Percentiles rank a stretch among this genome's conserved stretches.
Conservation (phyloP, 176 grass and related monocot species). For the Musa beccarii region DNA sequence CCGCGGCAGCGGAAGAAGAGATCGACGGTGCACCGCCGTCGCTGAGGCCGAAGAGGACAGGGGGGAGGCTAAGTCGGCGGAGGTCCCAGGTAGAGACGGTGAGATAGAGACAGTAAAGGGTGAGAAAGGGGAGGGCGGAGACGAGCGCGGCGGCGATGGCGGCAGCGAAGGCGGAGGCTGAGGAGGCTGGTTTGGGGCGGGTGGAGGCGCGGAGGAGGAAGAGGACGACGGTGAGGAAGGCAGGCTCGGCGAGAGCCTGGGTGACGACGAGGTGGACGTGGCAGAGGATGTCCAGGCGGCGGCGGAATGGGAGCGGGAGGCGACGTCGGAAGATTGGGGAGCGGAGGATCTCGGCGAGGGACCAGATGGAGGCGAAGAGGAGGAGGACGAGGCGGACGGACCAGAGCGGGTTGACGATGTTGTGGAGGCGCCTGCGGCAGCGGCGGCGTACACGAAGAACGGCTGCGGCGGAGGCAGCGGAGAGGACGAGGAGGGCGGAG, state of each 20-base stretch:
- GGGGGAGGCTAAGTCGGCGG: conserved; percentile 10
- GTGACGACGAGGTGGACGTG: conserved; percentile 18
- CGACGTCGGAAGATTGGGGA: conserved; percentile 14
- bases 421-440: conserved; percentile 22
- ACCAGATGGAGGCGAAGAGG: conserved; percentile 27
- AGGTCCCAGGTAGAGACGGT: not conserved
- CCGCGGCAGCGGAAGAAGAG: not conserved
- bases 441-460: not conserved
- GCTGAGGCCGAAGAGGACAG: conserved; percentile 1
- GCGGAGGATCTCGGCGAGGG: conserved; percentile 18
- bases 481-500: conserved; percentile 8
- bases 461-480: conserved; percentile 18
- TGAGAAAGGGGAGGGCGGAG: conserved; percentile 28
- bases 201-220: conserved; percentile 28
- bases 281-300: conserved; percentile 21
- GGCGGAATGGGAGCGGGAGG: not conserved
- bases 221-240: conserved; percentile 26
- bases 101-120: conserved; percentile 15
- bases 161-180: not conserved
- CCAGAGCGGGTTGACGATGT: conserved; percentile 21
- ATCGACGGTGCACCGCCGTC: not conserved
- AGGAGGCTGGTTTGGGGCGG: not conserved
- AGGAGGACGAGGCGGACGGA: conserved; percentile 23
- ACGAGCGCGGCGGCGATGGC: conserved; percentile 12
- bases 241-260: conserved; percentile 32